These are phyloP conservation scores for Henckelia pumila DNA, from an alignment of 257 asterid genomes.

Conservation along the genomic window DNA sequence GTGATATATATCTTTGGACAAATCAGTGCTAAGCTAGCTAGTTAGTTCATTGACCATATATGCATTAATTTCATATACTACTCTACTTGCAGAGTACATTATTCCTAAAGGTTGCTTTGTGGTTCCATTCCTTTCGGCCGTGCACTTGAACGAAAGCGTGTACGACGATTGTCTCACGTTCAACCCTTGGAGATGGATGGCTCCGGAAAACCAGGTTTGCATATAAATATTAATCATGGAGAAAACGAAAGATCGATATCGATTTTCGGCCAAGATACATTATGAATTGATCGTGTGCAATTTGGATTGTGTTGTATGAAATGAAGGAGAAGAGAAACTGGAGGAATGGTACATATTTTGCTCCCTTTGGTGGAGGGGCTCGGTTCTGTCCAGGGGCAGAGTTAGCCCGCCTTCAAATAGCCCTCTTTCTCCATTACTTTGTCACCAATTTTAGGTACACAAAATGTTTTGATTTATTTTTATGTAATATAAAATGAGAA, in stretches of 20 bases:
- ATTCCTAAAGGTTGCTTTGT: slow-evolving; percentile 88
- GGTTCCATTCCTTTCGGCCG: slow-evolving; percentile 88
- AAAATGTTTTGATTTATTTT: too few relatives aligned
- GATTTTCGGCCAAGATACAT: too few relatives aligned
- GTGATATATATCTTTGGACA: not conserved
- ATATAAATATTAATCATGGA: too few relatives aligned
- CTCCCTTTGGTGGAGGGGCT: slow-evolving; percentile 91
- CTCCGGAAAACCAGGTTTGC: slow-evolving; percentile 75
- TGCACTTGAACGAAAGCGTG: slow-evolving; percentile 58
- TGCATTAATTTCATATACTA: too few relatives aligned
- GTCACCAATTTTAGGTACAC: slow-evolving; percentile 67
- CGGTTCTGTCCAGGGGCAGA: slow-evolving; percentile 97
- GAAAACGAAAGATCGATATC: too few relatives aligned
- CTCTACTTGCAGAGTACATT: slow-evolving; percentile 55
- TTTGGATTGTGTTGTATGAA: not conserved
- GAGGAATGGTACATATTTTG: slow-evolving; percentile 67
- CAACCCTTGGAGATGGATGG: slow-evolving; percentile 94
- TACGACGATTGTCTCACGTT: slow-evolving; percentile 62
- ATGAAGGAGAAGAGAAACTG: slow-evolving; percentile 80
- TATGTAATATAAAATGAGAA: too few relatives aligned
- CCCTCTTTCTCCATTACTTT: slow-evolving; percentile 75
- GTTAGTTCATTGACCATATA: not conserved
- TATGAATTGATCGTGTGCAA: not conserved
- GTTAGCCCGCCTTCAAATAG: slow-evolving; percentile 88
- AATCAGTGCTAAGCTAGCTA: not conserved